These are phyloP conservation scores for Alternaria alternata DNA, from an alignment of 2,329 filamentous ascomycete genomes.

Conservation along the genomic window DNA sequence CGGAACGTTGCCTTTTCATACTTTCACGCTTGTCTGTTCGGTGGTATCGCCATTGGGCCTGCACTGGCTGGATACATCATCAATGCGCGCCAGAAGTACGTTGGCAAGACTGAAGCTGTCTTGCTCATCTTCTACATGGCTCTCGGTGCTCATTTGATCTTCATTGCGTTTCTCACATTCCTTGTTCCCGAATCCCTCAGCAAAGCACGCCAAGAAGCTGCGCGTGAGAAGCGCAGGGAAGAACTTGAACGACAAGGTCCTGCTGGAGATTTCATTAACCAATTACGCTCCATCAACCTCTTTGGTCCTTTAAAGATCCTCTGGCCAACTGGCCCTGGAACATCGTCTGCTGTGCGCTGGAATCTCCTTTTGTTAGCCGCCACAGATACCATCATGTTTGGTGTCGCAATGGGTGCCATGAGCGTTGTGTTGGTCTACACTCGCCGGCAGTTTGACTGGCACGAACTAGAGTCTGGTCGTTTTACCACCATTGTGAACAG, in stretches of 20 bases:
- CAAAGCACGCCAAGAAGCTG: constrained; percentile 72
- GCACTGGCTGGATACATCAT: constrained; percentile 82
- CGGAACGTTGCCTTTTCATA: constrained; percentile 87
- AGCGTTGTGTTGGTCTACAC: constrained; percentile 87
- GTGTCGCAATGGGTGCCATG: constrained; percentile 80
- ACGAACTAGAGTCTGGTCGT: constrained; percentile 77
- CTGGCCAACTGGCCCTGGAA: constrained; percentile 73
- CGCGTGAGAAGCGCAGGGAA: constrained; percentile 70
- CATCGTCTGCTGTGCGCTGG: constrained; percentile 68
- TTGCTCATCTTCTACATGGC: constrained; percentile 86
- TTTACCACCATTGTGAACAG: constrained; percentile 84
- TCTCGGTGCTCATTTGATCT: constrained; percentile 74
- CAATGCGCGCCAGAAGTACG: constrained; percentile 54
- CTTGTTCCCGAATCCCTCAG: constrained; percentile 86
- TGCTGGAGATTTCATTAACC: constrained; percentile 55
- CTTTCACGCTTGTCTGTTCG: constrained; percentile 87
- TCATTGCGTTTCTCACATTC: constrained; percentile 75
- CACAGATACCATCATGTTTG: constrained; percentile 83
- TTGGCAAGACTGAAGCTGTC: constrained; percentile 70
- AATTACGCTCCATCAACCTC: constrained; percentile 65
- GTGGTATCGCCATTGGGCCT: constrained; percentile 87
- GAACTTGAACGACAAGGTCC: constrained; percentile 49
- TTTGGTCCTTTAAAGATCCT: constrained; percentile 81
- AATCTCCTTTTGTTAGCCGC: constrained; percentile 85
- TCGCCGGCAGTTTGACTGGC: constrained; percentile 82